phyloP scores from a whole-genome alignment of 192 early-diverging fungal species.

The Fimicolochytrium jonesii region DNA sequence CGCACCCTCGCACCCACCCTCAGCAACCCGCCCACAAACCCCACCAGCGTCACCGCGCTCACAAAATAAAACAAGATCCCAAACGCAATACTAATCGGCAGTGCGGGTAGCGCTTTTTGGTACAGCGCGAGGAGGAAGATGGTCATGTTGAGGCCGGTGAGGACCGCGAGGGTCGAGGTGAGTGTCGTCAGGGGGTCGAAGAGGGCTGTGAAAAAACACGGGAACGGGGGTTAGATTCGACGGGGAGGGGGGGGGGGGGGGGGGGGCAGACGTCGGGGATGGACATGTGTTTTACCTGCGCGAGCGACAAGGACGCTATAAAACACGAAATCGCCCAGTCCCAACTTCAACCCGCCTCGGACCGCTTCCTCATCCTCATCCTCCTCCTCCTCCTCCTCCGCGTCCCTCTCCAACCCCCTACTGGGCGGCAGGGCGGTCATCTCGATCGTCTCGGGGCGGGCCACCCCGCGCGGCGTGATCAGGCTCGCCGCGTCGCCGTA shows the following conservation, averaged over 20 bases:
- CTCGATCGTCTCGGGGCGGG: neutral
- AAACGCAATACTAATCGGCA: conserved; percentile 84
- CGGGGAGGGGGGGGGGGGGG: neutral
- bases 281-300: conserved; percentile 50
- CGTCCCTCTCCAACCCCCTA: conserved; percentile 2
- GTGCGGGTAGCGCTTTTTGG: conserved; percentile 77
- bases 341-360: conserved; percentile 73
- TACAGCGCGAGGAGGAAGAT: conserved; percentile 81
- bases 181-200: conserved; percentile 81
- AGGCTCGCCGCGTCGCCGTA: conserved; percentile 11
- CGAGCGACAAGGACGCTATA: conserved; percentile 76
- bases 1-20: neutral
- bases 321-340: conserved; percentile 88
- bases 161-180: conserved; percentile 67
- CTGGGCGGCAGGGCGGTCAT: neutral
- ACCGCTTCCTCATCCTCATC: conserved; percentile 45
- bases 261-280: neutral
- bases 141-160: conserved; percentile 83
- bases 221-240: too few relatives aligned
- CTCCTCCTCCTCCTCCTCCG: neutral
- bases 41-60: conserved; percentile 36
- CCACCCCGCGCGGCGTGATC: conserved; percentile 26
- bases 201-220: conserved; percentile 54
- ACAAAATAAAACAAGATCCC: conserved; percentile 80
- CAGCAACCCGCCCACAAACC: conserved; percentile 28